phyloP scores from a whole-genome alignment of 2,329 filamentous ascomycete genomes.

The Verticillium nonalfalfae region DNA sequence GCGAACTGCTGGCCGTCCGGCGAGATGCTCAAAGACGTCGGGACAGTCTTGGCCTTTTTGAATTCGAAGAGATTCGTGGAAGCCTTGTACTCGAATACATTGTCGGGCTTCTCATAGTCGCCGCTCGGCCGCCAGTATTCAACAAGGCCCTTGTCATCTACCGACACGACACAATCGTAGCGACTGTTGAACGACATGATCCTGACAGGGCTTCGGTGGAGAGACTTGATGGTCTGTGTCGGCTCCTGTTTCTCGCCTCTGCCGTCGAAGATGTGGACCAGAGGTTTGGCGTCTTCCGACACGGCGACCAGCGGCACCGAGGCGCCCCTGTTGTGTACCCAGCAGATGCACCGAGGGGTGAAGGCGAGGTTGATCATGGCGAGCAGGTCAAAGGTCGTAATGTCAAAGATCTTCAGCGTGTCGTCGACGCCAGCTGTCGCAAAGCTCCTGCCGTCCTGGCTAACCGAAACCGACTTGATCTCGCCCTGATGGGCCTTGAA shows the following conservation, averaged over 20 bases:
- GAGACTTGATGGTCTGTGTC: conserved; percentile 66
- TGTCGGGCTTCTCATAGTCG: conserved; percentile 83
- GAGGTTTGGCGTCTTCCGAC: conserved; percentile 65
- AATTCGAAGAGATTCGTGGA: conserved; percentile 94
- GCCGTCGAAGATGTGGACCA: conserved; percentile 82
- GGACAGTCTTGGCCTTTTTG: conserved; percentile 86
- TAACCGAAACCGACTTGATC: conserved; percentile 77
- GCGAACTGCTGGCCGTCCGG: conserved; percentile 82
- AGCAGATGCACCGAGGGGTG: conserved; percentile 75
- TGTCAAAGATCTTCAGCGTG: conserved; percentile 74
- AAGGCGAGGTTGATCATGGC: conserved; percentile 75
- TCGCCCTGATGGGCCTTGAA: conserved; percentile 87
- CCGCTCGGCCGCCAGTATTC: conserved; percentile 89
- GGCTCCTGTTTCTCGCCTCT: conserved; percentile 72
- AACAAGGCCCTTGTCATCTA: conserved; percentile 85
- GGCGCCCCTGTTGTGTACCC: conserved; percentile 84
- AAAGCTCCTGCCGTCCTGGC: conserved; percentile 86
- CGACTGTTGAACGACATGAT: conserved; percentile 84
- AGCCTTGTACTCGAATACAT: conserved; percentile 89
- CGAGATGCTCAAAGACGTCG: conserved; percentile 76
- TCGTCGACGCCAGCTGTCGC: conserved; percentile 78
- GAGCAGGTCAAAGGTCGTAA: conserved; percentile 82
- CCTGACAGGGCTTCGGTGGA: conserved; percentile 79
- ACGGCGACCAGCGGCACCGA: conserved; percentile 81
- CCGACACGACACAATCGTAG: conserved; percentile 86